Base-by-base conservation (phyloP, 257 asterid species). In the Solanum dulcamara region DNA sequence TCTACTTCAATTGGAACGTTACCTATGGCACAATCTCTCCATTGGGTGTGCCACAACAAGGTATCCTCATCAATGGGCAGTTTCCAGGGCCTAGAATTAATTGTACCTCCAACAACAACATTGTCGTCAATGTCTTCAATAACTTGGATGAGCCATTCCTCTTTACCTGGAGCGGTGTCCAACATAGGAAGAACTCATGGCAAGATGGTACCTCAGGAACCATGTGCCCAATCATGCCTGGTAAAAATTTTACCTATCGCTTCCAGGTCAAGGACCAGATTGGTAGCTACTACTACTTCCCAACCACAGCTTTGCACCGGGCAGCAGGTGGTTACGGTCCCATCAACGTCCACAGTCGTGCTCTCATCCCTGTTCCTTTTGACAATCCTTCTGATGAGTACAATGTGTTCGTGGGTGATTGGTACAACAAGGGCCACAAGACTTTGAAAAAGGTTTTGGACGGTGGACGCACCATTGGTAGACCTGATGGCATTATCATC, bases 341-440 rank as follows among this genome's bases (percentile, higher is more conserved):
- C 24, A 24, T 92, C 40, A 83, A 91, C 50, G 67, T 92, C 88
- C 93, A 91, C 87, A 92, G 93, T 86, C 90, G 94, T 7, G 87
- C 68, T 2, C 93, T 91, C 55, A 92, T 91, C 88, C 95, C 95
- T 0, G 86, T 91, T 81, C 95, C 94, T 0, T 92, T 90, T 7
- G 93, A 88, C 22, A 42, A 42, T 74, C 81, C 81, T 42, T n/a
- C 81, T 12, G 81, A 74, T 7, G 81, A 74, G 10, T 87, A 55
- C 20, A 24, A 87, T 0, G 87, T 92, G 0, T 87, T 92, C 26
- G 55, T 90, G 0, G 92, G 94, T 0, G 94, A 91, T 38, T 92
- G 95, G 94, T 92, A 90, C 88, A 92, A 89, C 90, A 90, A 88
- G 90, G 93, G 91, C 80, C 95, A 92, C 91, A 90, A 88, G 81